Evolutionary conservation across 768 basidiomycete species (phyloP).

Genomic region (Mycena amicta): DNA sequence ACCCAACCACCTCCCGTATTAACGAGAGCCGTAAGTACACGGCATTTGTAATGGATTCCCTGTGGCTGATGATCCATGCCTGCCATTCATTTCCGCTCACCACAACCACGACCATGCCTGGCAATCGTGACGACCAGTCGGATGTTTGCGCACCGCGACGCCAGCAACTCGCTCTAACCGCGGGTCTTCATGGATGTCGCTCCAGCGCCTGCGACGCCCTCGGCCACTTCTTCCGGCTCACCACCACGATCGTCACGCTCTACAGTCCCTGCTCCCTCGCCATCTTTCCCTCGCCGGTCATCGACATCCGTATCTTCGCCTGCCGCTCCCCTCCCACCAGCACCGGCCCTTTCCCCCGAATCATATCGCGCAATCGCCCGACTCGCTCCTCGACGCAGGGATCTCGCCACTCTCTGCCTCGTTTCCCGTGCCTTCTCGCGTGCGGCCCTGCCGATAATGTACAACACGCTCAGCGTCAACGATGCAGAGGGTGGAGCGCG

Average conservation of each 20-base stretch:
- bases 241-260: too few species aligned
- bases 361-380: conserved; percentile 59
- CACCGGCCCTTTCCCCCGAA: conserved; percentile 48
- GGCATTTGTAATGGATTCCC: neutral
- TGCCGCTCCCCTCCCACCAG: neutral
- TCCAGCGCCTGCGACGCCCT: neutral
- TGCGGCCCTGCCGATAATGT: conserved; percentile 59
- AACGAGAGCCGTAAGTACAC: neutral
- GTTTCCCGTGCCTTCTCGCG: conserved; percentile 58
- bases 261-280: too few species aligned
- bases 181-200: neutral
- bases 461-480: conserved; percentile 57
- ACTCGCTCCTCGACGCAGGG: conserved; percentile 46
- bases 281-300: too few species aligned
- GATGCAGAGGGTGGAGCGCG: conserved; percentile 40
- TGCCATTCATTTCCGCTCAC: neutral
- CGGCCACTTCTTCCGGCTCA: too few species aligned
- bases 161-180: neutral
- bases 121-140: neutral
- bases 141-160: neutral
- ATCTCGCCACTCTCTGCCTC: conserved; percentile 58
- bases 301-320: neutral
- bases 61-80: neutral
- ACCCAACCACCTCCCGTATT: too few species aligned
- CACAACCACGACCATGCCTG: neutral